Evolutionary conservation across 495 filamentous ascomycete genomes (phyloP).

Genomic region (Margaritispora aquatica): DNA sequence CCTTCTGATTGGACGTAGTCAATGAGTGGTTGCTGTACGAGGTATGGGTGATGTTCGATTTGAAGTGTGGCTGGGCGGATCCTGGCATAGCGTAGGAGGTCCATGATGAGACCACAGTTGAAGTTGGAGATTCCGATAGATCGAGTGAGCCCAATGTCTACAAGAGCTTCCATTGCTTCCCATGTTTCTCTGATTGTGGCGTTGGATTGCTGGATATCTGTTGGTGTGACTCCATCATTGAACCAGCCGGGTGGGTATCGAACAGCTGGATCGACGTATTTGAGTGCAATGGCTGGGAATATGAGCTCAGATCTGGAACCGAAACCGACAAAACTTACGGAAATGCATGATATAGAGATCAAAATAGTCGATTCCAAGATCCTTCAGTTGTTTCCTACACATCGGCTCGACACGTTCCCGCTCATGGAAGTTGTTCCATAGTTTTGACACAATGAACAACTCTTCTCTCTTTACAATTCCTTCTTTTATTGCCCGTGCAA

Average conservation of each 20-base stretch:
- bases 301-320: conserved; percentile 4
- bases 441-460: conserved; percentile 84
- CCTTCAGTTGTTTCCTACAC: conserved; percentile 59
- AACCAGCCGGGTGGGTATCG: conserved; percentile 83
- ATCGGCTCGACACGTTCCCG: conserved; percentile 63
- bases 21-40: conserved; percentile 69
- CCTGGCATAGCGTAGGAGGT: conserved; percentile 75
- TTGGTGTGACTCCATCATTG: conserved; percentile 16
- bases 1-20: conserved; percentile 61
- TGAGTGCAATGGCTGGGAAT: conserved; percentile 28
- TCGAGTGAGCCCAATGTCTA: conserved; percentile 59
- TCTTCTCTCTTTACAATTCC: conserved; percentile 77
- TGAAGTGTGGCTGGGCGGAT: conserved; percentile 75
- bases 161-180: conserved; percentile 74
- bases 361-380: conserved; percentile 80
- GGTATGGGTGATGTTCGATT: conserved; percentile 96
- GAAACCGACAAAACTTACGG: conserved; percentile 48
- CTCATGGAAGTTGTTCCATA: conserved; percentile 86
- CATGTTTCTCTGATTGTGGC: conserved; percentile 78
- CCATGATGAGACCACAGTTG: conserved; percentile 48
- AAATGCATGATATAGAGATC: conserved; percentile 80
- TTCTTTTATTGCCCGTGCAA: conserved; percentile 74
- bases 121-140: conserved; percentile 88
- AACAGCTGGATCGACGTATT: conserved; percentile 69
- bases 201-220: conserved; percentile 49